Evolutionary conservation across 305 asterid species (phyloP), one percentile per base, ranked within the genome.

Genomic region (Fraxinus dipetala): DNA sequence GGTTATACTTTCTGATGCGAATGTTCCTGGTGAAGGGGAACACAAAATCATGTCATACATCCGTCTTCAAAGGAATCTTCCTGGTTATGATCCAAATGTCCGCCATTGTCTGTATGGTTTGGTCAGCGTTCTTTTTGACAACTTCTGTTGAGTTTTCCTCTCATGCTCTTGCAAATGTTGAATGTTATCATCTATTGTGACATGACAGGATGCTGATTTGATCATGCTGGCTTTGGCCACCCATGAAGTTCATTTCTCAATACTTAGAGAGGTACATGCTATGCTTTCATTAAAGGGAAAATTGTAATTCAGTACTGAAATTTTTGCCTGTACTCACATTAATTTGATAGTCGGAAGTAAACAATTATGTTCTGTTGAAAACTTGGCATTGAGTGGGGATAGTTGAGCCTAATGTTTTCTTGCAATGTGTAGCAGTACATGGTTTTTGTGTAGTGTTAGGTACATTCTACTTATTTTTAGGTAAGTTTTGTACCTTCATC

Each of bases 1-100:
- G 99, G 98, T 96, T 84, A 90, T 96, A 70, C 98, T 96, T 82
- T 96, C 99, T 77, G 99, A 96, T 88, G 98, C 99, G 61, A 96
- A 96, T 88, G 98, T 94, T 90, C 98, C 99, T 83, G 98, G 98
- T 80, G 99, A 96, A 88, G 99, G 99, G 88, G 99, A 96, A 81
- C 99, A 96, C 90, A 96, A 96, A 81, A 90, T 94, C 82, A 96
- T 96, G 99, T 96, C 99, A 43, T 96, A 94, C 83, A 91, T 96
- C 79, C 98, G 99, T 74, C 91, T 91, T 38, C 98, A 96, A 83
- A 92, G 98, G 89, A 96, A 93, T 86, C 96, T 93, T 79, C 91
- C 95, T 82, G 98, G 99, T 74, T 87, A 83, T 91, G 98, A 96
- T 84, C 98, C 98, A 85, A 96, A 96, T 89, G 94, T 95, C 16